Base-by-base conservation (phyloP, 371 early-diverging fungal genomes). In the Rhizopus arrhizus region DNA sequence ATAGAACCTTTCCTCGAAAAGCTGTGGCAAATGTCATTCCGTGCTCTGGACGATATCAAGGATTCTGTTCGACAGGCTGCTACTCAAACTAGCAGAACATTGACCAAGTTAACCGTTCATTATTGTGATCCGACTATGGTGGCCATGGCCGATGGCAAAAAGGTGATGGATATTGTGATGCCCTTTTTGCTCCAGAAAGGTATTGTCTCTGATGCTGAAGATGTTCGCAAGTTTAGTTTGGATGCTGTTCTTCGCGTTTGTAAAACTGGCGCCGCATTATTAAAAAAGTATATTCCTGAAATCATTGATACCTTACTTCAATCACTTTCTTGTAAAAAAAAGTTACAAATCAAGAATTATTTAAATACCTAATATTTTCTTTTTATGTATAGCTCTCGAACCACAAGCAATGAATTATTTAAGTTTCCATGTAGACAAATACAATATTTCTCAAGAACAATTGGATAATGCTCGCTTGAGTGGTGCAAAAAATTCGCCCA, bases 11-110 rank as follows among this genome's bases (percentile, higher is more conserved):
- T 90, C 54, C 60, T 95, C 42, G 89, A 93, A 56, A 74, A 80
- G 3, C 68, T 93, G 15, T 97, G 97, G 97, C 81, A 74, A 32
- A 92, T 94, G 91, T 83, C 86, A 28, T 96, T 97, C 82, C 76
- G 95, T 31, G 88, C 89, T 10, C 65, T 97, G 53, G 97, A 97
- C 66, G 97, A 97, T 58, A 94, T 97, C 65, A 95, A 95, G 65
- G 95, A 93, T 64, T 91, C 89, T 46, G 97, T 97, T 4, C 83
- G 96, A 4, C 73, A 82, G 42, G 91, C 95, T 0, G 96, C 91
- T 2, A 89, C 94, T 12, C 80, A 83, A 60, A 82, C 91, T 6
- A 92, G 93, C 74, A 87, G 89, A 51, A 80, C 88, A 0, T 64
- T 96, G 59, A 91, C 91, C 3, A 83, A 83, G 11, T 70, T 92